Percentiles rank a stretch among this genome's conserved stretches.
Conservation (phyloP, 129 eudicot genomes). For the Solidago caesia region DNA sequence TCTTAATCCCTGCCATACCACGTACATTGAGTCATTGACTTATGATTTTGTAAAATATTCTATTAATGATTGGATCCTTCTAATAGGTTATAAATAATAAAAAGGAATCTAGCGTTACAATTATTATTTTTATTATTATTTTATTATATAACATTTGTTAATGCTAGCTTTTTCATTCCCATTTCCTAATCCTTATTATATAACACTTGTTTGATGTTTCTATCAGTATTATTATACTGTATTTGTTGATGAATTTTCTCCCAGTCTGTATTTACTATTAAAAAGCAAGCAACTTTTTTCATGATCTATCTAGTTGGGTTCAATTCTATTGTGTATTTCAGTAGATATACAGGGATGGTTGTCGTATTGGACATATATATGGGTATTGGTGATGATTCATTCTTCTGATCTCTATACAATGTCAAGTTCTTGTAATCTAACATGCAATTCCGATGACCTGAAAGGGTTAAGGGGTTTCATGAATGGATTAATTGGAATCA, state of each 20-base stretch:
- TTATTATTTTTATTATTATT: too few relatives aligned
- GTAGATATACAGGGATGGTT: neutral
- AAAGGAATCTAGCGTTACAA: neutral
- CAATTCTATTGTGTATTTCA: neutral
- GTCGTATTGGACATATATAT: neutral
- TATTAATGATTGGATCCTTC: too few relatives aligned
- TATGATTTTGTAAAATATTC: too few relatives aligned
- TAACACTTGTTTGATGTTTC: too few relatives aligned
- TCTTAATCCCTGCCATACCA: too few relatives aligned
- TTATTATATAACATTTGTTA: neutral
- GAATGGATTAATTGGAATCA: conserved; percentile 29
- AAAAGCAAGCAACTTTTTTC: too few relatives aligned
- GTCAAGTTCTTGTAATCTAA: conserved; percentile 22
- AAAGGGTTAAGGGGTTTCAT: conserved; percentile 33
- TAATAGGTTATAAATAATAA: too few relatives aligned
- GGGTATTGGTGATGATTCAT: conserved; percentile 22
- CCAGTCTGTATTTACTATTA: too few relatives aligned
- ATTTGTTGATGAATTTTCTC: too few relatives aligned
- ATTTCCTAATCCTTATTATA: neutral
- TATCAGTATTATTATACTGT: too few relatives aligned
- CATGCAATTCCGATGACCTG: conserved; percentile 47
- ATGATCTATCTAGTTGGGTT: neutral
- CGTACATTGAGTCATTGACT: too few relatives aligned
- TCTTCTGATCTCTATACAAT: conserved; percentile 22
- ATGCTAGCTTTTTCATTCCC: neutral